Evolutionary conservation across 768 basidiomycete species (phyloP).

Genomic region (Myochromella boudieri): DNA sequence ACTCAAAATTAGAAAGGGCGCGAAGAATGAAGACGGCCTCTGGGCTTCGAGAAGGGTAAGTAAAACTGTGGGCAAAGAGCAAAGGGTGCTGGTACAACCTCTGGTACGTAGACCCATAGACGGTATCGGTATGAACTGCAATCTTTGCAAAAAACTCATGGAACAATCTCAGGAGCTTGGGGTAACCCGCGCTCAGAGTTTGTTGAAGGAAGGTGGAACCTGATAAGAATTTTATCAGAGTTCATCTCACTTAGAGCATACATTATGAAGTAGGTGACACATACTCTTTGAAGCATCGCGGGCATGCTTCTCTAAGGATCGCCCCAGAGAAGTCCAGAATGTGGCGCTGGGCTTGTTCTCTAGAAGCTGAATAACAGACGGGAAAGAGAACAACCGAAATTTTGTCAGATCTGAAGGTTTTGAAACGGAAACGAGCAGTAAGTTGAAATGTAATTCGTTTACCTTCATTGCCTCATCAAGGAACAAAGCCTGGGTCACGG

Average conservation of each 20-base stretch:
- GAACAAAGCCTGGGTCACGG: slow-evolving; percentile 73
- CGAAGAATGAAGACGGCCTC: slow-evolving; percentile 90
- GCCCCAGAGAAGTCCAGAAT: slow-evolving; percentile 86
- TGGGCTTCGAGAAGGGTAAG: slow-evolving; percentile 49
- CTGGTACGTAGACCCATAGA: slow-evolving; percentile 82
- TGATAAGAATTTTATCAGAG: slow-evolving; percentile 30
- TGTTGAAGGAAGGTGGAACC: slow-evolving; percentile 91
- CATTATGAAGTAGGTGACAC: slow-evolving; percentile 9
- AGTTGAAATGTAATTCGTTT: too few relatives aligned
- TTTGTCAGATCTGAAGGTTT: not conserved
- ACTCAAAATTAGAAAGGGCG: slow-evolving; percentile 80
- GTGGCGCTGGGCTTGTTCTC: slow-evolving; percentile 90
- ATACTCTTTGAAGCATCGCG: slow-evolving; percentile 80
- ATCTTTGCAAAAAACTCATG: slow-evolving; percentile 98
- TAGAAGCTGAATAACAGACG: slow-evolving; percentile 49
- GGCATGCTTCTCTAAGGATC: slow-evolving; percentile 78
- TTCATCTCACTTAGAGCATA: not conserved
- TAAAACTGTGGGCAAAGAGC: slow-evolving; percentile 4
- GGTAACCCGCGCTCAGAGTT: slow-evolving; percentile 83
- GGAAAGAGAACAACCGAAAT: not conserved
- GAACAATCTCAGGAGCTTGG: slow-evolving; percentile 83
- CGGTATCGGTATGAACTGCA: slow-evolving; percentile 91
- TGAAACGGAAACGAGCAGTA: not conserved
- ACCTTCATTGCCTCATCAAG: slow-evolving; percentile 95
- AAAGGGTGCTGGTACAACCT: slow-evolving; percentile 55